Percentiles rank a stretch among this genome's conserved stretches.
phyloP scores from a whole-genome alignment of 106 monocot genomes.

The Apostasia shenzhenica region DNA sequence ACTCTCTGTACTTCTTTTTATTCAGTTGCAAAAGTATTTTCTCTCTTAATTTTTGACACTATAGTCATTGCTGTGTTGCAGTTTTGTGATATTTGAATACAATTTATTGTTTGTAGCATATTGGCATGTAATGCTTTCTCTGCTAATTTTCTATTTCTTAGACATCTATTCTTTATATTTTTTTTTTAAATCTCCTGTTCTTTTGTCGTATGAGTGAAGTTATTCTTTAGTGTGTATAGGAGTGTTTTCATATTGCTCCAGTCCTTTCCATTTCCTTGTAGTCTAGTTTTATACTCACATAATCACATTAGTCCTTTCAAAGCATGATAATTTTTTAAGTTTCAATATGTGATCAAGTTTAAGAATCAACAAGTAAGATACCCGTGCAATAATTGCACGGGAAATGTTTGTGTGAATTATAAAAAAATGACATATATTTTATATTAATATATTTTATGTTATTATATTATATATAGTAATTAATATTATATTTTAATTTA shows the following conservation, averaged over 20 bases:
- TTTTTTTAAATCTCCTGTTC: not conserved
- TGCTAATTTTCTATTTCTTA: not conserved
- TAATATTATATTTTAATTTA: too few species aligned
- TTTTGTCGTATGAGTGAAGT: not conserved
- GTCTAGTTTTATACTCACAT: not conserved
- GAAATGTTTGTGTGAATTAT: too few species aligned
- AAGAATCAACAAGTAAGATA: not conserved
- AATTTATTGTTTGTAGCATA: not conserved
- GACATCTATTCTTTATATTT: not conserved
- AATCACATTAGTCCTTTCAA: not conserved
- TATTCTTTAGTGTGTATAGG: too few species aligned
- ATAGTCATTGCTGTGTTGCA: too few species aligned
- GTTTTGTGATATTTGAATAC: not conserved
- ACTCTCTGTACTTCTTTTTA: too few species aligned
- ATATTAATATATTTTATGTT: too few species aligned
- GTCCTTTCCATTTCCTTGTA: not conserved
- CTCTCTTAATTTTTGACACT: too few species aligned
- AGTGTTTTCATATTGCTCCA: not conserved
- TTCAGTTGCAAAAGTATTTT: too few species aligned
- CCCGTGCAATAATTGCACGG: too few species aligned
- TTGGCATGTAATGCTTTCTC: not conserved
- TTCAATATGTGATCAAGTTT: not conserved
- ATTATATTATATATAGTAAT: too few species aligned
- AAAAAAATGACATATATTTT: too few species aligned
- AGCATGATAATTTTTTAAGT: not conserved